These are phyloP conservation scores for Adansonia rubrostipa DNA, from an alignment of 441 rosid species.

Conservation along the genomic window DNA sequence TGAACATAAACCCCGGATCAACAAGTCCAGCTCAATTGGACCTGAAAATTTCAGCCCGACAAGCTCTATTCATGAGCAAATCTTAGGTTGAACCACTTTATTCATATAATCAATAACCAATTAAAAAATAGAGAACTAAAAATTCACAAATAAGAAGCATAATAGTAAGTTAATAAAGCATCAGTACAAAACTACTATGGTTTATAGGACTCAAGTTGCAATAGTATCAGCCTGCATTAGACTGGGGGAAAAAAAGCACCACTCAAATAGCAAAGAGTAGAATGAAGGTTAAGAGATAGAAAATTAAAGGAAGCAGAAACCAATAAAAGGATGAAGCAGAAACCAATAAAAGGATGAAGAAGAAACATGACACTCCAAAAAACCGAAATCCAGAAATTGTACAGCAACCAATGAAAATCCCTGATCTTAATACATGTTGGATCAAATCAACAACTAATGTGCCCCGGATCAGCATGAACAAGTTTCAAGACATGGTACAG, in stretches of 20 bases:
- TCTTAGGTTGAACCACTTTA: background rate
- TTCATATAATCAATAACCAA: background rate
- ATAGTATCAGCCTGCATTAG: background rate
- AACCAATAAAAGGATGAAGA: background rate
- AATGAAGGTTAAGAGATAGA: background rate
- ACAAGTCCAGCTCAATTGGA: no score
- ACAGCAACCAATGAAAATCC: slow-evolving; percentile 8
- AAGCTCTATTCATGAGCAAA: no score
- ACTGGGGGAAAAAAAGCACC: background rate
- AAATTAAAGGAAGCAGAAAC: background rate
- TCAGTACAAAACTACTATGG: background rate
- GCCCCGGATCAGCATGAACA: background rate
- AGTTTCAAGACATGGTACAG: background rate
- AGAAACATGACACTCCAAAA: background rate
- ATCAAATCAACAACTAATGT: background rate
- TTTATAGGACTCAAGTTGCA: background rate
- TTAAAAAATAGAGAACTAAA: background rate
- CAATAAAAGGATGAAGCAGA: background rate
- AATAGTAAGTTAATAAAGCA: background rate
- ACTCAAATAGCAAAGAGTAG: background rate
- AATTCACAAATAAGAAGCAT: background rate
- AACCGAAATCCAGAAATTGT: background rate
- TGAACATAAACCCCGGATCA: no score
- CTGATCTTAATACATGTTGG: background rate
- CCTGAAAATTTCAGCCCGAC: no score